Evolutionary conservation across 257 asterid genomes (phyloP), one percentile per base, ranked within the genome.

Genomic region (Solanum okadae): DNA sequence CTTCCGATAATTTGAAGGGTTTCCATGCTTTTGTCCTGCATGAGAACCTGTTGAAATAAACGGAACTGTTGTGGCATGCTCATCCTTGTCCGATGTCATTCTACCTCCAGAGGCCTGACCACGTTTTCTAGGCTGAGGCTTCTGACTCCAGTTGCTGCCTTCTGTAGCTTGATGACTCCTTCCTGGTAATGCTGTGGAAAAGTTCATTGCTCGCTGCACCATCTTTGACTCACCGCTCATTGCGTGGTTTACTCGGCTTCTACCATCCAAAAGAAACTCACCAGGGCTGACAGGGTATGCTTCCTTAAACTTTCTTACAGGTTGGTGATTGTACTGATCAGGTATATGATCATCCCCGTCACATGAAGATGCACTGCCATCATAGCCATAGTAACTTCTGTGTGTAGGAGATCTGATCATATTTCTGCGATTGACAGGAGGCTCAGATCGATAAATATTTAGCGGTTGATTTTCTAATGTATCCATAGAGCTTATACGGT

Each of bases 281-380:
- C 77, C 46, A 79, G 88, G 61, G 84, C 90, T 82, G 78, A 59
- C 42, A 71, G 56, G 82, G 78, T 76, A 89, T 72, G 85, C 73
- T 72, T 77, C 90, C 90, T 88, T 85, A 27, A 83, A 88, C 88
- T 88, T 91, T 89, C 94, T 89, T 6, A 70, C 71, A 22, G 85
- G 40, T 88, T 89, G 91, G 61, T 46, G 91, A 67, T 91, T 83
- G 84, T 67, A 56, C 63, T 85, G 92, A 86, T 90, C 85, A 40
- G 73, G 72, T 81, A 85, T 35, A 87, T 89, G 90, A 89, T 90
- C 93, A 86, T 92, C 90, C 89, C 92, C 98, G 87, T 96, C 98
- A 52, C 76, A 93, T 71, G 98, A 96, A 85, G 98, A 95, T 88
- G 90, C 93, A 56, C 98, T 94, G 81, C 94, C 97, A 88, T 93